These are phyloP conservation scores for Ceratopteris richardii DNA, from an alignment of 75 land plant species.

Conservation along the genomic window DNA sequence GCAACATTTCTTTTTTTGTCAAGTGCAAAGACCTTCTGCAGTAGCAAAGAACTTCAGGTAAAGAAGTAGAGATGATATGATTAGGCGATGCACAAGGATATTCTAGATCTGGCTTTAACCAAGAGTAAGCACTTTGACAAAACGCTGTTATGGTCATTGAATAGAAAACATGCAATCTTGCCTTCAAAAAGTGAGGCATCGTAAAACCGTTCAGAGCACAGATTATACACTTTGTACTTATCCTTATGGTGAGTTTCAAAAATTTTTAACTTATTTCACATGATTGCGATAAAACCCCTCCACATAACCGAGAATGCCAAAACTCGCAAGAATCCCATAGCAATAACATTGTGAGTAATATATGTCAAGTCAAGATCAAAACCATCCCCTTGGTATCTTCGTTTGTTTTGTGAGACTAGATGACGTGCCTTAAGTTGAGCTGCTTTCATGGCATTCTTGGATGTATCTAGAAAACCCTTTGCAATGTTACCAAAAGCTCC, in stretches of 20 bases:
- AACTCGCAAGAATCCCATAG: slow-evolving; percentile 98
- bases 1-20: too few relatives aligned
- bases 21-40: too few relatives aligned
- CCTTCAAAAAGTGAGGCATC: slow-evolving; percentile 96
- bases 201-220: slow-evolving; percentile 95
- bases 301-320: slow-evolving; percentile 93
- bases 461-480: slow-evolving; percentile 79
- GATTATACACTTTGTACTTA: slow-evolving; percentile 98
- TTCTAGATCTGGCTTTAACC: slow-evolving; percentile 93
- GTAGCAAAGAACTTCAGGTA: too few relatives aligned
- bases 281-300: slow-evolving; percentile 98
- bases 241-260: slow-evolving; percentile 97
- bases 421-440: slow-evolving; percentile 87
- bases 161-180: slow-evolving; percentile 97
- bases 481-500: slow-evolving; percentile 71
- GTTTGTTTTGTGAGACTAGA: slow-evolving; percentile 90
- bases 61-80: too few relatives aligned
- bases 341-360: slow-evolving; percentile 97
- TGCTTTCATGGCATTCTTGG: slow-evolving; percentile 78
- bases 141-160: slow-evolving; percentile 93
- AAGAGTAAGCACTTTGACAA: slow-evolving; percentile 94
- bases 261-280: slow-evolving; percentile 97
- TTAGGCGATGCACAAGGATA: too few relatives aligned
- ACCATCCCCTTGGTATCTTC: slow-evolving; percentile 96
- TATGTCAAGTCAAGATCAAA: slow-evolving; percentile 99